A percentile compares a stretch with the other conserved stretches of the same genome.
Evolutionary conservation across 1,284 basidiomycete genomes (phyloP).

Genomic region (Singerocomus inundabilis): DNA sequence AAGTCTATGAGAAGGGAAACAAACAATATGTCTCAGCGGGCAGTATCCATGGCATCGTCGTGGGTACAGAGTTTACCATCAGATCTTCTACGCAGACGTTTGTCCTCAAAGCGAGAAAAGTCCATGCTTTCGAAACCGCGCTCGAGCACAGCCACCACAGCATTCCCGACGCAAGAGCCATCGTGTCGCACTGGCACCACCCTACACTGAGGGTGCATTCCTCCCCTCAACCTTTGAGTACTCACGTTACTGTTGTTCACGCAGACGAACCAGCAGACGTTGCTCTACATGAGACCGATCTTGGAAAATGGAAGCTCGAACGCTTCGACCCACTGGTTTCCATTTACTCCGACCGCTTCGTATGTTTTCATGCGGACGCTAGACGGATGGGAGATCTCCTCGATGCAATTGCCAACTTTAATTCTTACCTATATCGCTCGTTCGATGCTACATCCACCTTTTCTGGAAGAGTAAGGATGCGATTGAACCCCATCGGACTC

Average conservation of each 20-base stretch:
- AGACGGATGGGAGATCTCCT: conserved; percentile 6
- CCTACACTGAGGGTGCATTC: conserved; percentile 12
- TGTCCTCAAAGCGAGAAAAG: conserved; percentile 13
- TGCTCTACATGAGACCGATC: background rate
- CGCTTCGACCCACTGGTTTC: conserved; percentile 17
- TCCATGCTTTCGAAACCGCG: conserved; percentile 10
- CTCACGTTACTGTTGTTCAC: conserved; percentile 8
- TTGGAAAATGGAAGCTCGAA: conserved; percentile 15
- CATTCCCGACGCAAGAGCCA: conserved; percentile 10
- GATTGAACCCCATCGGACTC: conserved; percentile 8
- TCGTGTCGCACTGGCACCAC: conserved; percentile 19
- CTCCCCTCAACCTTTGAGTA: background rate
- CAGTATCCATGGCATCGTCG: conserved; percentile 18
- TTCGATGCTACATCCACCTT: conserved; percentile 7
- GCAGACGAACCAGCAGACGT: conserved; percentile 9
- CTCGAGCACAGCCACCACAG: conserved; percentile 9
- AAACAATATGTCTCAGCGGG: conserved; percentile 22
- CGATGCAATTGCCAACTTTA: conserved; percentile 21
- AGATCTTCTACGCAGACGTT: background rate
- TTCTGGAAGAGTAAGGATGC: conserved; percentile 10
- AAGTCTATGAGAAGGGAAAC: conserved; percentile 7
- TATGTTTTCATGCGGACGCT: conserved; percentile 6
- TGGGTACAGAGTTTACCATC: conserved; percentile 17
- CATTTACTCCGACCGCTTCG: conserved; percentile 1
- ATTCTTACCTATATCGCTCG: conserved; percentile 21